Evolutionary conservation across 257 asterid genomes (phyloP).

Genomic region (Capsicum rhomboideum): DNA sequence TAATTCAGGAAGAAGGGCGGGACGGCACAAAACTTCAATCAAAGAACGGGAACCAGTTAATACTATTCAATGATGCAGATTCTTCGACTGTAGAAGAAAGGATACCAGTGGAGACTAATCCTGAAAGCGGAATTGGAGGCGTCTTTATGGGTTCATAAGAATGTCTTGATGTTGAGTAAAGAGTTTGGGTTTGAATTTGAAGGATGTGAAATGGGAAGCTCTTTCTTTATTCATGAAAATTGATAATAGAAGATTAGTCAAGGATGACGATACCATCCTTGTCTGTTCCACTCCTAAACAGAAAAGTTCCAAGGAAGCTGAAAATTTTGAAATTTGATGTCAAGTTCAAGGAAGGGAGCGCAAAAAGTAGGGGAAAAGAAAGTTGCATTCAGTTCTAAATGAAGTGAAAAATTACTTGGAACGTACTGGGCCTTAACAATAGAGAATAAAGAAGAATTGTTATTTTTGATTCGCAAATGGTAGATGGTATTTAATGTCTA

Average conservation of each 20-base stretch:
- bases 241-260: neutral
- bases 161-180: neutral
- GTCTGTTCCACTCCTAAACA: neutral
- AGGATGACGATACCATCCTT: neutral
- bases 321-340: neutral
- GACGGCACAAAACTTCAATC: neutral
- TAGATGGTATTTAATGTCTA: neutral
- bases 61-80: neutral
- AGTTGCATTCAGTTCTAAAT: neutral
- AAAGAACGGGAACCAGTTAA: neutral
- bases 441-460: neutral
- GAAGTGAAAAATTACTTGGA: neutral
- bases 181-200: neutral
- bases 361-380: neutral
- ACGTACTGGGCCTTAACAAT: neutral
- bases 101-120: neutral
- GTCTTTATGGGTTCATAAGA: neutral
- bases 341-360: neutral
- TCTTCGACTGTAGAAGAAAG: neutral
- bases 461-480: neutral
- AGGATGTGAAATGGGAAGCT: neutral
- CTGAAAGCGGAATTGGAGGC: neutral
- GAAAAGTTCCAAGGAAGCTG: neutral
- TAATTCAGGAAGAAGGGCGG: neutral
- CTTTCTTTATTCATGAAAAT: neutral